Evolutionary conservation across 371 early-diverging fungal species (phyloP).

Genomic region (Rhizomucor pusillus): DNA sequence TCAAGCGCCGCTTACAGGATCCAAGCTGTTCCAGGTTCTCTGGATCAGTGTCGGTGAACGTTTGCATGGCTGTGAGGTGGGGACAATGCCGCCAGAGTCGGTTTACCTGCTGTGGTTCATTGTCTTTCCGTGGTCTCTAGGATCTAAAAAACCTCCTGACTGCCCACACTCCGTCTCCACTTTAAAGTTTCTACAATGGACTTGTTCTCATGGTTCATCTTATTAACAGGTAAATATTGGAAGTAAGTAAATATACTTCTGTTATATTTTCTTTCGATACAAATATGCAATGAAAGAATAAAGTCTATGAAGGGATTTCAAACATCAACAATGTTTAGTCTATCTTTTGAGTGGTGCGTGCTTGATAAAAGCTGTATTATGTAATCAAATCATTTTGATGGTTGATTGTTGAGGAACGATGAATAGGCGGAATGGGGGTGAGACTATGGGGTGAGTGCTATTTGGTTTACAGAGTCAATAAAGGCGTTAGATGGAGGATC

Average conservation of each 20-base stretch:
- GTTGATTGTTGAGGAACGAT: background rate
- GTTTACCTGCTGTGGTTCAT: slow-evolving; percentile 10
- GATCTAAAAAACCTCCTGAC: slow-evolving; percentile 44
- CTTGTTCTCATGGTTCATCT: too few relatives aligned
- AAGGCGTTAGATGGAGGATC: slow-evolving; percentile 74
- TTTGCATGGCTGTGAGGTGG: slow-evolving; percentile 27
- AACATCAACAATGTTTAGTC: too few relatives aligned
- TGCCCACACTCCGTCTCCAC: too few relatives aligned
- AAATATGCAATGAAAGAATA: too few relatives aligned
- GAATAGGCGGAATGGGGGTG: background rate
- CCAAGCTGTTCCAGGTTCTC: slow-evolving; percentile 32
- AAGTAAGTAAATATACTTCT: too few relatives aligned
- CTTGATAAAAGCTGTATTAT: too few relatives aligned
- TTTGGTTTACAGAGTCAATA: slow-evolving; percentile 61
- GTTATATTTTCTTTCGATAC: too few relatives aligned
- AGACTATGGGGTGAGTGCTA: slow-evolving; percentile 1
- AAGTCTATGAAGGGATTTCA: background rate
- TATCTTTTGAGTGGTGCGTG: too few relatives aligned
- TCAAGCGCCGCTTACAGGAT: slow-evolving; percentile 13
- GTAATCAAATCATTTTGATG: too few relatives aligned
- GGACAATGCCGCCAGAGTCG: slow-evolving; percentile 12
- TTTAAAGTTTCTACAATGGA: too few relatives aligned
- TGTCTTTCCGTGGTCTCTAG: slow-evolving; percentile 41
- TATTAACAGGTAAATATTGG: too few relatives aligned
- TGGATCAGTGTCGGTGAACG: slow-evolving; percentile 10